Evolutionary conservation across 371 early-diverging fungal genomes (phyloP), one percentile per base, ranked within the genome.

Genomic region (Mortierella sp.): DNA sequence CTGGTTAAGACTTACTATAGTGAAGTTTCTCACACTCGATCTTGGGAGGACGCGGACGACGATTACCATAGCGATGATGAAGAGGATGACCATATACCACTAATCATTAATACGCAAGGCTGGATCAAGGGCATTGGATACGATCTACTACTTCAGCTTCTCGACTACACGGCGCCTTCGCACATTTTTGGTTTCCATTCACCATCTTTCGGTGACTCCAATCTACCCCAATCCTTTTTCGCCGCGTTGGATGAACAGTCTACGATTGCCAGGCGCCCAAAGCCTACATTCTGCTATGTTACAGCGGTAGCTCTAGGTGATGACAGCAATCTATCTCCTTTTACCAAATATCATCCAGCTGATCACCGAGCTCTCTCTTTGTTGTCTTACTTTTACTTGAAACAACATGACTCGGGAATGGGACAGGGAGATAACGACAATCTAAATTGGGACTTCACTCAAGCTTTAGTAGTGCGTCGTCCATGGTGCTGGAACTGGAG

Each of bases 51-150:
- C 55, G 66, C 22, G 11, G 77, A 72, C 36, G 79, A 70, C 53
- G 70, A 75, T n/a, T 63, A 69, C 32, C 70, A 73, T 43, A 69
- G 78, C 5, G 77, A 82, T 45, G 65, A 69, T 33, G 66, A 70
- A 22, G 84, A 73, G 16, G 69, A 71, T 60, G 60, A 81, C 1
- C 75, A 74, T 74, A 71, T 94, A 22, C 96, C 95, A 19, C 79
- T 95, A 16, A 88, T 96, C 19, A 86, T 96, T 48, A 96, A 96
- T 78, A 95, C 95, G 1, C 91, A 92, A 55, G 96, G 96, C 16
- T 96, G 95, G 95, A 84, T 93, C 53, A 92, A 90, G 71, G 94
- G 93, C 63, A 64, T 92, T 70, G 95, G 95, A 10, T 91, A 90
- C 48, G 91, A 93, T 76, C 79, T 94, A 16, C 80, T 95, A 4